Percentiles rank a stretch among this genome's conserved stretches.
These are phyloP conservation scores for Fomitopsis serialis DNA, from an alignment of 768 basidiomycete species.

Conservation along the genomic window DNA sequence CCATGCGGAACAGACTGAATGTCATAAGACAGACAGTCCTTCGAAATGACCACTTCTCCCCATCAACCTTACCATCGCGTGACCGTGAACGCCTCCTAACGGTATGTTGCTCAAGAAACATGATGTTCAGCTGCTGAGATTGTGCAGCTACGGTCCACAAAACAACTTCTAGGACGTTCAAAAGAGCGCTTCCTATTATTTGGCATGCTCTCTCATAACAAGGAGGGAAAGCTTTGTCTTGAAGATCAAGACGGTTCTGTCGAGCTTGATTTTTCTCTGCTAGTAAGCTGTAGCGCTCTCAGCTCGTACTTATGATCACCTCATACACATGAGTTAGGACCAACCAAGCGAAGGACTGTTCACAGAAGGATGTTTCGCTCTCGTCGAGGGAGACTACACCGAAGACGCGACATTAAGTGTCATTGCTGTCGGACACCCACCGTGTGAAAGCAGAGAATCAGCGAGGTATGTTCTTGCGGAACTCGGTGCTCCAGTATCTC, in stretches of 20 bases:
- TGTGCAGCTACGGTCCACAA: constrained; percentile 77
- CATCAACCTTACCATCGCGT: constrained; percentile 86
- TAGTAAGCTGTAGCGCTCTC: constrained; percentile 44
- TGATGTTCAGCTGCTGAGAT: background rate
- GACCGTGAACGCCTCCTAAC: constrained; percentile 88
- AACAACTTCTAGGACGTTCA: constrained; percentile 88
- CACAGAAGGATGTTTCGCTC: constrained; percentile 92
- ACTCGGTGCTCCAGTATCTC: background rate
- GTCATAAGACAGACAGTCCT: constrained; percentile 92
- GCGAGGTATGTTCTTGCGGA: constrained; percentile 52
- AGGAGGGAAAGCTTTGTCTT: constrained; percentile 85
- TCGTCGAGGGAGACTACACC: constrained; percentile 95
- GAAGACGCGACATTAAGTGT: constrained; percentile 86
- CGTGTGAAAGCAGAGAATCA: constrained; percentile 83
- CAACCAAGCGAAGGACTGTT: constrained; percentile 94
- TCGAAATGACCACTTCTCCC: constrained; percentile 96
- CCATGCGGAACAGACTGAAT: constrained; percentile 79
- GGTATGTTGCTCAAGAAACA: constrained; percentile 34
- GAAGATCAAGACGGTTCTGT: constrained; percentile 94
- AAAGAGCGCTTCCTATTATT: constrained; percentile 89
- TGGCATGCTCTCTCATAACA: constrained; percentile 86
- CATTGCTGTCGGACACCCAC: constrained; percentile 94
- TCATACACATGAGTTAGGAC: constrained; percentile 38
- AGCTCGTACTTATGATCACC: background rate
- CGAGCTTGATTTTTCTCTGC: constrained; percentile 79